A percentile compares a stretch with the other conserved stretches of the same genome.
Evolutionary conservation across 768 basidiomycete genomes (phyloP).

Genomic region (Symmetrospora coprosmae): DNA sequence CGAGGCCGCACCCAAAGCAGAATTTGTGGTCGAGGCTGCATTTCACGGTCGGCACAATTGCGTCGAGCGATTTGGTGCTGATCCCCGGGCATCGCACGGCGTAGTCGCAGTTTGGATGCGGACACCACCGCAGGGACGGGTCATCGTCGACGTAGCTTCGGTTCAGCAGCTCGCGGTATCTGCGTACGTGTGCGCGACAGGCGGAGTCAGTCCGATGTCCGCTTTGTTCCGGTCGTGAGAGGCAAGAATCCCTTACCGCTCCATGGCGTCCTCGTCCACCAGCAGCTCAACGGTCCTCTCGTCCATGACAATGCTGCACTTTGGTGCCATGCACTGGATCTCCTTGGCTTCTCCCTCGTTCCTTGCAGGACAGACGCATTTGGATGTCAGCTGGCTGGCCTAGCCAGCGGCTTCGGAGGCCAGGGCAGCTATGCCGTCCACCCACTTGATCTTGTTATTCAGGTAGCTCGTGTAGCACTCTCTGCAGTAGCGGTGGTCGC

Average conservation of each 20-base stretch:
- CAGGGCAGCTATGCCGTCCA: too few relatives aligned
- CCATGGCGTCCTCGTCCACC: constrained; percentile 42
- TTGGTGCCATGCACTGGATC: constrained; percentile 41
- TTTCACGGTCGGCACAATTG: constrained; percentile 71
- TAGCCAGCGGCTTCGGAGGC: too few relatives aligned
- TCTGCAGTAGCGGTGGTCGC: constrained; percentile 54
- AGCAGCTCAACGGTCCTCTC: constrained; percentile 43
- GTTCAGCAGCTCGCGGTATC: constrained; percentile 74
- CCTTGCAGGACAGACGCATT: neutral
- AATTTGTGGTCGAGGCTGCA: constrained; percentile 71
- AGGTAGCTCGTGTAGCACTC: constrained; percentile 33
- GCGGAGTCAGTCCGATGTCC: neutral
- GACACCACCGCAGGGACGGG: constrained; percentile 77
- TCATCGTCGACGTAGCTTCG: constrained; percentile 80
- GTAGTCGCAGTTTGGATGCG: constrained; percentile 82
- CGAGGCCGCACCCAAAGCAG: constrained; percentile 86
- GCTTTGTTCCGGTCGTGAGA: too few relatives aligned
- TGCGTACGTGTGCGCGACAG: constrained; percentile 37
- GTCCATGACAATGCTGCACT: constrained; percentile 39
- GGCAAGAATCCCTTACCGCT: constrained; percentile 35
- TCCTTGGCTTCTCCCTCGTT: constrained; percentile 39
- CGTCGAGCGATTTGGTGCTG: constrained; percentile 57
- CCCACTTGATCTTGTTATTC: constrained; percentile 26
- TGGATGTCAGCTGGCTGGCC: neutral
- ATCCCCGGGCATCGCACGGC: constrained; percentile 83